Conservation (phyloP, 1,139 yeast genomes). For the Dujonia santamariae region DNA sequence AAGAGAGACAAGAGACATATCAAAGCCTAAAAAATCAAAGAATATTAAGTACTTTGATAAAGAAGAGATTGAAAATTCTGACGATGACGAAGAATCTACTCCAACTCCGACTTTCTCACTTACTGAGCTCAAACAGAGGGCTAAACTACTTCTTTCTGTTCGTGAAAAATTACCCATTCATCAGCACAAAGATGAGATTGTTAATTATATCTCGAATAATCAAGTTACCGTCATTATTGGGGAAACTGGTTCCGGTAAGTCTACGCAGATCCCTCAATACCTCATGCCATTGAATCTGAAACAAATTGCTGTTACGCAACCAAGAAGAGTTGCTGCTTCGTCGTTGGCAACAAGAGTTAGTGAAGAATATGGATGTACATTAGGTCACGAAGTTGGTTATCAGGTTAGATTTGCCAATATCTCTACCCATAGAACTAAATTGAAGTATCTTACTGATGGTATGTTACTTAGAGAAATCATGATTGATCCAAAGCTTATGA, state of each 20-base stretch:
- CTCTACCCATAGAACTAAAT: constrained; percentile 48
- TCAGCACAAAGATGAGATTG: constrained; percentile 63
- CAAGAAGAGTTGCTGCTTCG: constrained; percentile 96
- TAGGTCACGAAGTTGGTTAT: constrained; percentile 90
- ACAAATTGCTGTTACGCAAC: constrained; percentile 89
- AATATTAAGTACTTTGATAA: constrained; percentile 9
- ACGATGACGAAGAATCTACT: constrained; percentile 25
- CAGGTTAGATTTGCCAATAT: constrained; percentile 74
- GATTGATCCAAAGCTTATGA: constrained; percentile 62
- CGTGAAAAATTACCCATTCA: constrained; percentile 73
- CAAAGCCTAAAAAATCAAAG: constrained; percentile 5
- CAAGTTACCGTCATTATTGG: constrained; percentile 84
- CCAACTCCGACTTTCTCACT: constrained; percentile 1
- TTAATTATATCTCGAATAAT: constrained; percentile 51
- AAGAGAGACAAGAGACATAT: background rate
- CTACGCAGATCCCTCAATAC: constrained; percentile 96
- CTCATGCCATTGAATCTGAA: constrained; percentile 51
- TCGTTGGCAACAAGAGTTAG: constrained; percentile 91
- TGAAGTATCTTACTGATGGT: constrained; percentile 94
- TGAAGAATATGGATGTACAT: constrained; percentile 72
- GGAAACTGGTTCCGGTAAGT: constrained; percentile 98
- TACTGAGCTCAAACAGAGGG: constrained; percentile 36
- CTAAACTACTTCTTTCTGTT: constrained; percentile 44
- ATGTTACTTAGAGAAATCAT: constrained; percentile 90
- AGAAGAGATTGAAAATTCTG: constrained; percentile 20